These are phyloP conservation scores for Dipodascus geniculatus DNA, from an alignment of 805 yeast genomes.

Conservation along the genomic window DNA sequence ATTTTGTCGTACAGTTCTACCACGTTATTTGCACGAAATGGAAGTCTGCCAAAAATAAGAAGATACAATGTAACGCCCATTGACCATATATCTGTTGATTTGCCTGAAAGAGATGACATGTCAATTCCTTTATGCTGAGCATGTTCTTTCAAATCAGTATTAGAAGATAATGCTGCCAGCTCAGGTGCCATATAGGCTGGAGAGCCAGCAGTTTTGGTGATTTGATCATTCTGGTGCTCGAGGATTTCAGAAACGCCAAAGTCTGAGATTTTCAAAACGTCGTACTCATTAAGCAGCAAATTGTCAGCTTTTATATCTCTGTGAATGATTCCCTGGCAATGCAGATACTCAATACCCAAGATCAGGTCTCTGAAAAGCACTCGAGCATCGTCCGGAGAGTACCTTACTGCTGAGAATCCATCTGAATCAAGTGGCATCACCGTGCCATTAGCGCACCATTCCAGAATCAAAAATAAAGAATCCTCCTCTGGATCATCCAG, in stretches of 20 bases:
- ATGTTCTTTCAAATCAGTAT: neutral
- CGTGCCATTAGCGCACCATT: constrained; percentile 62
- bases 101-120: constrained; percentile 34
- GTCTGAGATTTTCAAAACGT: constrained; percentile 68
- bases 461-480: constrained; percentile 56
- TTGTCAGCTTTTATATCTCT: constrained; percentile 90
- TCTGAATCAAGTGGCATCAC: constrained; percentile 29
- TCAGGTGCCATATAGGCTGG: constrained; percentile 97
- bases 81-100: constrained; percentile 89
- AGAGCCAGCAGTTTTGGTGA: constrained; percentile 88
- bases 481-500: constrained; percentile 42
- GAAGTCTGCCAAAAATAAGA: constrained; percentile 70
- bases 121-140: neutral
- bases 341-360: constrained; percentile 68
- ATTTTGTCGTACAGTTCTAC: constrained; percentile 68
- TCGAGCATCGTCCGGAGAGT: constrained; percentile 28
- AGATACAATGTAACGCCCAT: constrained; percentile 86
- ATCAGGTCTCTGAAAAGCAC: constrained; percentile 52
- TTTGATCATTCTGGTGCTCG: constrained; percentile 25
- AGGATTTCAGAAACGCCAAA: constrained; percentile 69
- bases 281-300: constrained; percentile 46
- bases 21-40: constrained; percentile 70
- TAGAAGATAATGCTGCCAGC: constrained; percentile 29
- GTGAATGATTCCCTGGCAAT: constrained; percentile 64
- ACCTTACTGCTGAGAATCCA: constrained; percentile 29